Conservation (phyloP, 139 green algal species). For the Picochlorum sp. region DNA sequence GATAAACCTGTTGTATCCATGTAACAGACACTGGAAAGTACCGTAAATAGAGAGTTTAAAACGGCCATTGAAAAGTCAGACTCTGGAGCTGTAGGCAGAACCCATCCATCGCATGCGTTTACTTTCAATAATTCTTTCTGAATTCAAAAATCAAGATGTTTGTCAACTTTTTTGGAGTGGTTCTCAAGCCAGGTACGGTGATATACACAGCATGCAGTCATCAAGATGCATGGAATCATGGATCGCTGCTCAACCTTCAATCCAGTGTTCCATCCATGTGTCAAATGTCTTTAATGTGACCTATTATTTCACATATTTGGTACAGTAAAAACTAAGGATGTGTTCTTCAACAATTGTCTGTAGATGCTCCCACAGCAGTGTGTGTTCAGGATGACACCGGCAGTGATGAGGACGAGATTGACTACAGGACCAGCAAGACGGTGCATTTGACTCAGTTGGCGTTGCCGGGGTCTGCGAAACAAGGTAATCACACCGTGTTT, state of each 20-base stretch:
- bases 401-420: conserved; percentile 17
- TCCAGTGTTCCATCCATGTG: too few relatives aligned
- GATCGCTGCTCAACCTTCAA: background rate
- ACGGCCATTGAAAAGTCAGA: too few relatives aligned
- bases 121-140: background rate
- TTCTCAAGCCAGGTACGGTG: background rate
- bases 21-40: too few relatives aligned
- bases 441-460: conserved; percentile 29
- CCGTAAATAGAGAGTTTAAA: too few relatives aligned
- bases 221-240: too few relatives aligned
- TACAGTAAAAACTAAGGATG: background rate
- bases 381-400: background rate
- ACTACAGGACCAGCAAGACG: conserved; percentile 4
- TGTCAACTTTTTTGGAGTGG: conserved; percentile 1
- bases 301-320: too few relatives aligned
- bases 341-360: too few relatives aligned
- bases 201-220: background rate
- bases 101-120: too few relatives aligned
- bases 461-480: conserved; percentile 11
- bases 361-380: conserved; percentile 7
- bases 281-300: too few relatives aligned
- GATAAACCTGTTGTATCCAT: too few relatives aligned
- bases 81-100: too few relatives aligned
- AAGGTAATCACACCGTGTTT: conserved; percentile 24
- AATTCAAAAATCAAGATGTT: background rate